Conservation (phyloP, 164 flowering plant species). For the Sedum album region DNA sequence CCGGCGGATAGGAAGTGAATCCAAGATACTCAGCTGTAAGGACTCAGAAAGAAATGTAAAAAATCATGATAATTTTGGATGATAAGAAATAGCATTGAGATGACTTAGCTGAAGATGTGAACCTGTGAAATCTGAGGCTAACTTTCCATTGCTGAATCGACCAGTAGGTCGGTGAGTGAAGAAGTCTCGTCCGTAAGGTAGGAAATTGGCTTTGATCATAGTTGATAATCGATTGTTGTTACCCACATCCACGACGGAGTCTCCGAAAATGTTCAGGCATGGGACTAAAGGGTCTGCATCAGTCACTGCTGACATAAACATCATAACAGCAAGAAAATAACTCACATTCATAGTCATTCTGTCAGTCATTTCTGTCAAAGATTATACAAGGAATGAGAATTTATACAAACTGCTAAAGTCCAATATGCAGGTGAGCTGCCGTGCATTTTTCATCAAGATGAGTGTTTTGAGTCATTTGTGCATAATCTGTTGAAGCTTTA, state of each 20-base stretch:
- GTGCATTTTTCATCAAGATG: background rate
- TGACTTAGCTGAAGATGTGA: background rate
- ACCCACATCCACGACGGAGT: constrained; percentile 79
- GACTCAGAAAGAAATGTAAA: background rate
- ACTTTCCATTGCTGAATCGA: constrained; percentile 89
- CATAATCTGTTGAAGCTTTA: background rate
- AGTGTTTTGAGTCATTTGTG: background rate
- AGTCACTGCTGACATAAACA: constrained; percentile 16
- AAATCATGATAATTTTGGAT: too few species aligned
- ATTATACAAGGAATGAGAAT: too few species aligned
- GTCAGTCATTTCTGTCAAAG: constrained; percentile 2
- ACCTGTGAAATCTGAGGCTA: constrained; percentile 90
- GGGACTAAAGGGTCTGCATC: constrained; percentile 76
- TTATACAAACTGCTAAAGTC: too few species aligned
- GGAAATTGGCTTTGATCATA: constrained; percentile 67
- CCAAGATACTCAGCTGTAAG: constrained; percentile 76
- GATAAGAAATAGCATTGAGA: background rate
- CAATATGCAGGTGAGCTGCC: too few species aligned
- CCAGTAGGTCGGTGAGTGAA: constrained; percentile 61
- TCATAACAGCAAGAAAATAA: constrained; percentile 14
- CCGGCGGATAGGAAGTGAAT: constrained; percentile 73
- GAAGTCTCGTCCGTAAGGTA: constrained; percentile 89
- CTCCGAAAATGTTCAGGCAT: constrained; percentile 74
- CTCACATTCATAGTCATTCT: constrained; percentile 11
- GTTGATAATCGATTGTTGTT: constrained; percentile 70